Evolutionary conservation across 495 filamentous ascomycete species (phyloP), one percentile per base, ranked within the genome.

Genomic region (Neurospora tetrasperma): DNA sequence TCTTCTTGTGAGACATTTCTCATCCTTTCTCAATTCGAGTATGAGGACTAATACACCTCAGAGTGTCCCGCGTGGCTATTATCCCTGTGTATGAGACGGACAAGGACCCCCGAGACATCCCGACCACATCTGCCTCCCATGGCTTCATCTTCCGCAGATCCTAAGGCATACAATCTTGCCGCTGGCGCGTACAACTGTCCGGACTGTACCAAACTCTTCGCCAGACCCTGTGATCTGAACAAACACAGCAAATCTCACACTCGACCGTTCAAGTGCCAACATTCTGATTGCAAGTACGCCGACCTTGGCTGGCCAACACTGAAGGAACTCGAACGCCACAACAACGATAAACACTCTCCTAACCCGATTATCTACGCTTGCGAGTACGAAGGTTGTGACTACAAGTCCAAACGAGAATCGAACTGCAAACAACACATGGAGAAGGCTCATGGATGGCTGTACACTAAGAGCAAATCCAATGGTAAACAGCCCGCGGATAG

Each of bases 351-450:
- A 81, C 96, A 99, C 81, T 92, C 92, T 20, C 79, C 82, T 18
- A 84, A 87, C 16, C 93, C 96, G 4, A 82, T 85, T 16, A 85
- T 92, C 79, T 97, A 86, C 80, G 86, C 89, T 73, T 99, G 96
- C 83, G 81, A 86, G 9, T 98, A 89, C 79, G 80, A 86, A 70
- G 90, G 90, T n/a, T 99, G 96, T 86, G 85, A 90, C 0, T 99
- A 98, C 82, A 87, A 90, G 73, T 97, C 94, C 62, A 98, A 97
- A 84, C 90, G 96, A 46, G 92, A 97, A 82, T 96, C 92, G 79
- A 99, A 99, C 82, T 97, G 93, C 88, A 98, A 98, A 80, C 96
- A 99, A 80, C 96, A 99, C 81, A 99, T 99, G 96, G 96, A 99
- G 84, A 99, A 98, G 80, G 89, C 93, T 0, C 96, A 99, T 76